Evolutionary conservation across 2,329 filamentous ascomycete species (phyloP).

Genomic region (Hirsutella thompsonii): DNA sequence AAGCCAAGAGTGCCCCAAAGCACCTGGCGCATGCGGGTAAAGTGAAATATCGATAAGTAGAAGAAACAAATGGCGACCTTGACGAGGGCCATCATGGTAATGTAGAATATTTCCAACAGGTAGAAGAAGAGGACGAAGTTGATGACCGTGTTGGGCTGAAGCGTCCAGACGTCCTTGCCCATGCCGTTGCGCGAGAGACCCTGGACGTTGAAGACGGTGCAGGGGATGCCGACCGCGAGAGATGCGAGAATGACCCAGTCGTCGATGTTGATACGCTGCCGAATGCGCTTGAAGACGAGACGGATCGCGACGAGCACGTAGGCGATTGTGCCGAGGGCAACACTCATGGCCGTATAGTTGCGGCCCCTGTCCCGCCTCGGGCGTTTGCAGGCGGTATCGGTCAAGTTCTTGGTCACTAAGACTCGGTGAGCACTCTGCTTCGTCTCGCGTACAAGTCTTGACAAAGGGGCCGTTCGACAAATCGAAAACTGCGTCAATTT

Average conservation of each 20-base stretch:
- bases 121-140: neutral
- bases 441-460: neutral
- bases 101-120: neutral
- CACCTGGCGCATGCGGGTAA: neutral
- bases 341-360: conserved; percentile 3
- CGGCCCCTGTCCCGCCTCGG: conserved; percentile 2
- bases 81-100: neutral
- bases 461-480: too few relatives aligned
- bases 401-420: conserved; percentile 4
- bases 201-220: conserved; percentile 12
- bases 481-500: too few relatives aligned
- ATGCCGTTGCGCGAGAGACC: conserved; percentile 14
- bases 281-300: conserved; percentile 12
- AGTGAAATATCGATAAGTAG: conserved; percentile 1
- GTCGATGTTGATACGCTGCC: conserved; percentile 16
- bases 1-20: neutral
- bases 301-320: conserved; percentile 8
- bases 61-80: neutral
- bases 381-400: conserved; percentile 2
- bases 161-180: conserved; percentile 21
- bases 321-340: conserved; percentile 9
- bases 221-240: conserved; percentile 10
- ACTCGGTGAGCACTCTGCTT: neutral
- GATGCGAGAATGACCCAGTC: conserved; percentile 16
- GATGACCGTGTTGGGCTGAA: conserved; percentile 4